phyloP scores from a whole-genome alignment of 1,284 basidiomycete genomes.

The Tetrapyrgos nigripes region DNA sequence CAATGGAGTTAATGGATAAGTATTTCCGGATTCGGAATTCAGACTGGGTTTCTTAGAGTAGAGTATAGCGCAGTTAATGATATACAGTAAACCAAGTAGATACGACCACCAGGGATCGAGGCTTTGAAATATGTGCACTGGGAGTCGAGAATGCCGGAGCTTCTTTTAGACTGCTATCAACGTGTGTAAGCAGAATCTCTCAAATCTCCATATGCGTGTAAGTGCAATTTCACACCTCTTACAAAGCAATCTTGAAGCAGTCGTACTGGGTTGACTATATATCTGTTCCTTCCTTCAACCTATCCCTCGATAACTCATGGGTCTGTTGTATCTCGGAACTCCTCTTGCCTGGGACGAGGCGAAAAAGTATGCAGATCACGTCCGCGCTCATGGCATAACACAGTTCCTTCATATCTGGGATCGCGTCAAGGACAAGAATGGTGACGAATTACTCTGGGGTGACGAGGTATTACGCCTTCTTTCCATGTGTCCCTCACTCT shows the following conservation, averaged over 20 bases:
- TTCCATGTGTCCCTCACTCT: constrained; percentile 11
- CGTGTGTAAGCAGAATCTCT: no score
- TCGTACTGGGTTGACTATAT: constrained; percentile 11
- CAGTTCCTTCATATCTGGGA: constrained; percentile 97
- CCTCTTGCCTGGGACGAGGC: constrained; percentile 94
- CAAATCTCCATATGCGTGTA: no score
- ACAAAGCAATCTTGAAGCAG: constrained; percentile 8
- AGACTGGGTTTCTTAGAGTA: not conserved
- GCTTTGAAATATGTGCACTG: no score
- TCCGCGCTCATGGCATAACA: constrained; percentile 91
- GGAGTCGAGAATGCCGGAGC: no score
- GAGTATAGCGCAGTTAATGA: not conserved
- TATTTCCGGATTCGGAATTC: not conserved
- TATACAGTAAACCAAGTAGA: not conserved
- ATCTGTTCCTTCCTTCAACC: constrained; percentile 15
- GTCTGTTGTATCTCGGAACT: constrained; percentile 93
- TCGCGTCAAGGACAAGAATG: constrained; percentile 88
- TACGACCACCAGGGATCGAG: no score
- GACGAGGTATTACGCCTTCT: constrained; percentile 77
- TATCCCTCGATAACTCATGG: constrained; percentile 65
- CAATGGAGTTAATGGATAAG: constrained; percentile 68
- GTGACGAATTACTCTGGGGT: constrained; percentile 97
- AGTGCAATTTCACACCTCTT: not conserved
- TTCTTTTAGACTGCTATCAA: no score
- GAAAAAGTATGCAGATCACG: constrained; percentile 88